Percentiles rank a stretch among this genome's conserved stretches.
phyloP scores from a whole-genome alignment of 129 eudicot species.

The Ambrosia artemisiifolia region DNA sequence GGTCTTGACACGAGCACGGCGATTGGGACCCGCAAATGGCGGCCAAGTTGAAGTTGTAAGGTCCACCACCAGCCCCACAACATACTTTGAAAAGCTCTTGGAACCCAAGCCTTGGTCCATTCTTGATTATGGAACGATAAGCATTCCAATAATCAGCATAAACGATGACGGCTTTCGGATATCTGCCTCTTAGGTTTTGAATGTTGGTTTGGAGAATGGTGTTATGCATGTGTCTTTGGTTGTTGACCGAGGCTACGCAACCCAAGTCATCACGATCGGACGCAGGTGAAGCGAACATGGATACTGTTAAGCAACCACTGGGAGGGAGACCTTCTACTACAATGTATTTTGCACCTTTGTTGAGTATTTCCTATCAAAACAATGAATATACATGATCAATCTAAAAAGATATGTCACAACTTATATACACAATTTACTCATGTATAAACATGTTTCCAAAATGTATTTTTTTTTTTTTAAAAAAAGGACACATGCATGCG shows the following conservation, averaged over 20 bases:
- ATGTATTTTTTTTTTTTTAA: too few species aligned
- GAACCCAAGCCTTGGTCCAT: constrained; percentile 48
- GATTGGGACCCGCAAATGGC: constrained; percentile 53
- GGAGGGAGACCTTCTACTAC: constrained; percentile 82
- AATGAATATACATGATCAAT: background rate
- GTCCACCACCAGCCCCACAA: constrained; percentile 59
- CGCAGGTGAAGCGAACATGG: constrained; percentile 42
- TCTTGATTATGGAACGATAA: constrained; percentile 38
- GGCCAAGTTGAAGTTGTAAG: constrained; percentile 43
- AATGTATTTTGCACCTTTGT: constrained; percentile 66
- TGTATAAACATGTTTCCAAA: too few species aligned
- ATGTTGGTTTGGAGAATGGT: constrained; percentile 45
- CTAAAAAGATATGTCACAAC: too few species aligned
- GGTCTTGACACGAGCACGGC: constrained; percentile 45
- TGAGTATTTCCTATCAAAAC: constrained; percentile 42
- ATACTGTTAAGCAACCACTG: constrained; percentile 66
- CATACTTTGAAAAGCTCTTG: constrained; percentile 58
- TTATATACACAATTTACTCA: too few species aligned
- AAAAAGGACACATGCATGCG: too few species aligned
- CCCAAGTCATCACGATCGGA: constrained; percentile 52
- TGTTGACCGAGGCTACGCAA: constrained; percentile 49
- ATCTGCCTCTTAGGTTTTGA: constrained; percentile 32
- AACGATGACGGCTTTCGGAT: constrained; percentile 49
- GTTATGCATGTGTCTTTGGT: constrained; percentile 52
- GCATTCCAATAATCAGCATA: constrained; percentile 68